phyloP scores from a whole-genome alignment of 495 filamentous ascomycete genomes.

The Penicillium dipodomyicola region DNA sequence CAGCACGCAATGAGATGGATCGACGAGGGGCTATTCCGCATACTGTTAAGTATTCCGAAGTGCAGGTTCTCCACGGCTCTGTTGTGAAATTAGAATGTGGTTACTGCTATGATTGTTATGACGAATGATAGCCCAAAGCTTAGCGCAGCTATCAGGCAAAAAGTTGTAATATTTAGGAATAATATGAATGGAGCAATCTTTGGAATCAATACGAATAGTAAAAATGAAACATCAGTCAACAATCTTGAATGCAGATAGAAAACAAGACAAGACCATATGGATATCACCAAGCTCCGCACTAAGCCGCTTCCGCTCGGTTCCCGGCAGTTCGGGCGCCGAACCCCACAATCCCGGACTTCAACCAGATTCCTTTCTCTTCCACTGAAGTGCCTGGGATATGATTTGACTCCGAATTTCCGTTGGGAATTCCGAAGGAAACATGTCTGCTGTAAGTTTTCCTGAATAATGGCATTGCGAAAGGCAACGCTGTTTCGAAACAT shows the following conservation, averaged over 20 bases:
- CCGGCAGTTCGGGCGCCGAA: conserved; percentile 23
- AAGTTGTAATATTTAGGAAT: background rate
- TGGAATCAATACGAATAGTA: background rate
- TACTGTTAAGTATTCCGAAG: conserved; percentile 19
- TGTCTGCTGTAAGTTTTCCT: conserved; percentile 22
- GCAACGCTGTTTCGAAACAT: background rate
- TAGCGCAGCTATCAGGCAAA: background rate
- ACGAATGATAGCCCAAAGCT: background rate
- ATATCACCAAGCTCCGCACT: background rate
- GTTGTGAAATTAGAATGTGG: conserved; percentile 19
- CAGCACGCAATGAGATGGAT: conserved; percentile 25
- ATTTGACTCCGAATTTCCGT: background rate
- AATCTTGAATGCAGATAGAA: too few relatives aligned
- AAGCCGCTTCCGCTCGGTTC: conserved; percentile 11
- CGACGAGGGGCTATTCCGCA: conserved; percentile 28
- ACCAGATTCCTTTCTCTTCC: background rate
- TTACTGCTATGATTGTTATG: conserved; percentile 20
- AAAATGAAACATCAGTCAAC: too few relatives aligned
- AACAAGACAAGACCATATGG: background rate
- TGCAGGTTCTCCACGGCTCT: conserved; percentile 27
- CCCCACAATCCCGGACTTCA: conserved; percentile 1
- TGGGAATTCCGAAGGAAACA: background rate
- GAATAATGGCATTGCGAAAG: background rate
- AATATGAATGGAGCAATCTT: background rate
- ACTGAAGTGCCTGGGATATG: background rate